Conservation (phyloP, 352 stramenopile species). For the Pseudoperonospora humuli region DNA sequence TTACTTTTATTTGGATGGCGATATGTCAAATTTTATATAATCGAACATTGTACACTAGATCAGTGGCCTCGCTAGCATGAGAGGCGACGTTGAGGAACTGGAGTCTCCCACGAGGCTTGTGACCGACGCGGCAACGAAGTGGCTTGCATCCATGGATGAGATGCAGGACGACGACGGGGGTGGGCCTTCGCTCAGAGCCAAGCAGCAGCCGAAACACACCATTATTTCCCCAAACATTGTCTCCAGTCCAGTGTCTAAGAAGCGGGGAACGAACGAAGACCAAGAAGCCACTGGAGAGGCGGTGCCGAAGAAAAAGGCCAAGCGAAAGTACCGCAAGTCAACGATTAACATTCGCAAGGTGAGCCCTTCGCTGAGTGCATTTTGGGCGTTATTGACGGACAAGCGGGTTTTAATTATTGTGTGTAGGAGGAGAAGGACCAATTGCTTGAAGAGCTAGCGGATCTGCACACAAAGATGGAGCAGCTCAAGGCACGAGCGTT, state of each 20-base stretch:
- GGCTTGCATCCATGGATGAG: constrained; percentile 19
- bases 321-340: constrained; percentile 25
- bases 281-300: not conserved
- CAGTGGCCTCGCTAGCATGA: no score
- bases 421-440: constrained; percentile 28
- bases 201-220: no score
- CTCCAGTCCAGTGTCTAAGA: constrained; percentile 8
- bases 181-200: no score
- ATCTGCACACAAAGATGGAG: constrained; percentile 26
- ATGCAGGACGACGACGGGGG: constrained; percentile 22
- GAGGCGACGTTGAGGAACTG: no score
- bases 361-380: not conserved
- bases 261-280: not conserved
- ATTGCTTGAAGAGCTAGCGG: constrained; percentile 21
- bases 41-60: no score
- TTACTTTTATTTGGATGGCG: no score
- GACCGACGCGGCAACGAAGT: constrained; percentile 20
- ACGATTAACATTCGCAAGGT: constrained; percentile 28
- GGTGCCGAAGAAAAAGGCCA: constrained; percentile 12
- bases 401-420: not conserved
- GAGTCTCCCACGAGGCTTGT: constrained; percentile 21
- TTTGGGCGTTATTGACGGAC: constrained; percentile 3
- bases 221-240: no score
- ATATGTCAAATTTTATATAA: no score
- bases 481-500: constrained; percentile 17